Percentiles rank a stretch among this genome's conserved stretches.
Conservation (phyloP, 1,139 yeast species). For the Yamadazyma dendronema region DNA sequence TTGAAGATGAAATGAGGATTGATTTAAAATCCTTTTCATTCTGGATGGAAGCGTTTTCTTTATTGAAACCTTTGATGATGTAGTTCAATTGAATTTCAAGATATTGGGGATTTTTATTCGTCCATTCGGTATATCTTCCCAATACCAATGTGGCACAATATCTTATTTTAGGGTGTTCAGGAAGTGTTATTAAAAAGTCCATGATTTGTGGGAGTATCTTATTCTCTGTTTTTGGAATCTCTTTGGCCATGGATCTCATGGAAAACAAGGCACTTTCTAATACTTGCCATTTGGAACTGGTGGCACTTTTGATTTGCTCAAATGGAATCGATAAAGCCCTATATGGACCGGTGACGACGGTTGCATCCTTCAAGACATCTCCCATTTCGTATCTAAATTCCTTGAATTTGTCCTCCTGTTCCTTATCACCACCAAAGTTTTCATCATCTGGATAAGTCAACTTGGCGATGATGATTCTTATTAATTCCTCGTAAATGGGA, state of each 20-base stretch:
- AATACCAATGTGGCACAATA: slow-evolving; percentile 91
- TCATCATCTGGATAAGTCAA: slow-evolving; percentile 68
- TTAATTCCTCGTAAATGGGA: slow-evolving; percentile 63
- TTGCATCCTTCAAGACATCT: slow-evolving; percentile 91
- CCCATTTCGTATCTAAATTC: slow-evolving; percentile 97
- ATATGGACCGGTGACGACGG: slow-evolving; percentile 81
- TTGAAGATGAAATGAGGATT: slow-evolving; percentile 82
- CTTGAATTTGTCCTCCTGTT: slow-evolving; percentile 88
- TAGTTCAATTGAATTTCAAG: slow-evolving; percentile 82
- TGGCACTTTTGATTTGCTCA: slow-evolving; percentile 46
- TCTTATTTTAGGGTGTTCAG: slow-evolving; percentile 83
- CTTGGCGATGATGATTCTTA: slow-evolving; percentile 67
- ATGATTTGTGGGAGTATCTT: slow-evolving; percentile 75
- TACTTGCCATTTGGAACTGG: slow-evolving; percentile 66
- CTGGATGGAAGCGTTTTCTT: slow-evolving; percentile 6
- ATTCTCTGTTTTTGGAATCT: slow-evolving; percentile 68
- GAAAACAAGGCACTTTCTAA: slow-evolving; percentile 90
- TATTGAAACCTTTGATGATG: slow-evolving; percentile 70
- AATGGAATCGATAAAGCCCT: slow-evolving; percentile 66
- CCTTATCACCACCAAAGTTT: slow-evolving; percentile 60
- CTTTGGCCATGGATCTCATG: slow-evolving; percentile 93
- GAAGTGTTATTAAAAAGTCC: slow-evolving; percentile 66
- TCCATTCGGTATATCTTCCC: slow-evolving; percentile 96
- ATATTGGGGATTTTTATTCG: slow-evolving; percentile 77
- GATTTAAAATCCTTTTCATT: slow-evolving; percentile 34